Evolutionary conservation across 208 protist species (phyloP), one percentile per base, ranked within the genome.

Genomic region (Sergeia podlipaevii): DNA sequence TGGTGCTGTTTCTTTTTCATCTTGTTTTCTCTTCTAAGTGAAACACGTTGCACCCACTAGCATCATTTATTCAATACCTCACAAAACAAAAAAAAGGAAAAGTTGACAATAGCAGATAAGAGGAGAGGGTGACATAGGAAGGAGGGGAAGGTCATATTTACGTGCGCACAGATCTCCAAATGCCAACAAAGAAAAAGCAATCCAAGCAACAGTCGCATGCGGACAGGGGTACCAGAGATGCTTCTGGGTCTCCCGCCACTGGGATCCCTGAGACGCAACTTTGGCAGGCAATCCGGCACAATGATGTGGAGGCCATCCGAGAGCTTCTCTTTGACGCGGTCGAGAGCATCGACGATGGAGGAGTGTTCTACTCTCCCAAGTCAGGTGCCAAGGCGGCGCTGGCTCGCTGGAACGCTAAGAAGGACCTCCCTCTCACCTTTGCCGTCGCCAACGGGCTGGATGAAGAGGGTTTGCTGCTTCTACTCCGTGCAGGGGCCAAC

Each of bases 231-330:
- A 29, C 6, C 5, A 55, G 27, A 6, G 13, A 24, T 4, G 28
- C 34, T 21, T 6, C 34, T 11, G 17, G 13, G 6, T 27, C 24
- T 26, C 43, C 13, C 13, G 36, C 13, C 29, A 29, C 7, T 18
- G 2, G 32, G 10, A 37, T 32, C 23, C 13, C 39, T 6, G 64
- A 72, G n/a, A 64, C 52, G 27, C 65, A 55, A 29, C 58, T 83
- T 23, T 83, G 68, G 74, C 70, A 60, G 0, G 71, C 60, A 17
- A 39, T 85, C 2, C 76, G 77, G 48, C 67, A 75, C 30, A 47
- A 60, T 11, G 65, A 83, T 43, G 59, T 60, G 21, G 62, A 71
- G 13, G 56, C 46, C 3, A 61, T 89, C 2, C 60, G 49, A 27
- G 33, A 55, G 20, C 44, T 80, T 0, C 58, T 85, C 26, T 74